Base-by-base conservation (phyloP, 1,139 yeast genomes). In the Kluyveromyces marxianus region DNA sequence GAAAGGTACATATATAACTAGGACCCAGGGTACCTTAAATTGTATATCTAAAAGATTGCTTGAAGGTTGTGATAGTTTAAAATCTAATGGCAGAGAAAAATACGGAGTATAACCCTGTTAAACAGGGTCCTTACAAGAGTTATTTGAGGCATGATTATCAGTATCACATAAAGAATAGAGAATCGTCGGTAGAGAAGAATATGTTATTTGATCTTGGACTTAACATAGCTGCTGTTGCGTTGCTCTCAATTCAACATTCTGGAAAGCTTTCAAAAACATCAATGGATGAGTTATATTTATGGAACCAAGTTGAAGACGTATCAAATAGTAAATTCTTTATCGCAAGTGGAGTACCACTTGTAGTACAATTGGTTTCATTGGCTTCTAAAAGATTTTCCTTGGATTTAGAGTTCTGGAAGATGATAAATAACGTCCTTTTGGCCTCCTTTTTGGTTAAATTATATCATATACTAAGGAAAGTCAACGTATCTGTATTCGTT, bases 311-410 rank as follows among this genome's bases (percentile, higher is more conserved):
- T 4, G n/a, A 25, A 24, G 37, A 40, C n/a, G 31, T 25, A 4
- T 21, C 10, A 3, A 26, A 25, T n/a, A 38, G 43, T n/a, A 40
- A 28, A 4, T 40, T 40, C 32, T 40, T 40, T 26, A 40, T 40
- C 25, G 25, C 38, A 10, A 34, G n/a, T 7, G 25, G 37, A 27
- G 31, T 40, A 25, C 43, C 43, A 6, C 6, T 28, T 14, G 7
- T 40, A 4, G 28, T 27, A 5, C 29, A 33, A 7, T 10, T 34
- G 24, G 8, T 34, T 26, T 24, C 37, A 3, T 7, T 5, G 4
- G 25, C 28, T 5, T 26, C 38, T 24, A 25, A 34, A 5, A 26
- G 5, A 8, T 34, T 7, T 4, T 40, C 33, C 25, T 33, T 40
- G 26, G 31, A 21, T 21, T 7, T 40, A 8, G 34, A 40, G 26